A percentile compares a stretch with the other conserved stretches of the same genome.
These are phyloP conservation scores for Saprolegnia diclina DNA, from an alignment of 352 stramenopile genomes.

Conservation along the genomic window DNA sequence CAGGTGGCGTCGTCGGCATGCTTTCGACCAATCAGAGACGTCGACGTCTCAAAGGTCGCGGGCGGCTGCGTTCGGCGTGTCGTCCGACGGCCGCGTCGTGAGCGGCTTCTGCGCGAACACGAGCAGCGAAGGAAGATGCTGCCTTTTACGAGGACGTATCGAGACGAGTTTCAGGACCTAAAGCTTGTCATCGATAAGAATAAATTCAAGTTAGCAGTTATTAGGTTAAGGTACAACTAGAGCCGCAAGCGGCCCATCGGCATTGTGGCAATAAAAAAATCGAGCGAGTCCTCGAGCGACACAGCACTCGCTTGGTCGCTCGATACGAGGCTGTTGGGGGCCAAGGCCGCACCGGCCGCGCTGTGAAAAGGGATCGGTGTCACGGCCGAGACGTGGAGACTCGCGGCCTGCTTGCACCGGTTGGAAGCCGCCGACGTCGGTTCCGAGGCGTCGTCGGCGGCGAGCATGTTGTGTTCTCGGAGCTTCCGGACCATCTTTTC, in stretches of 20 bases:
- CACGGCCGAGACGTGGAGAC: slow-evolving; percentile 2
- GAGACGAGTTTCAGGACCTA: too few species aligned
- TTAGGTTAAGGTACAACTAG: neutral
- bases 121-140: neutral
- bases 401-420: slow-evolving; percentile 1
- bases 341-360: neutral
- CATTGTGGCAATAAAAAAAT: slow-evolving; percentile 9
- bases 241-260: slow-evolving; percentile 1
- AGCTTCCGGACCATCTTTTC: slow-evolving; percentile 47
- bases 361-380: neutral
- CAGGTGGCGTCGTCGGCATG: too few species aligned
- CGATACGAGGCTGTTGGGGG: neutral
- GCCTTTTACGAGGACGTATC: too few species aligned
- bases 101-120: neutral
- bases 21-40: too few species aligned
- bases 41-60: too few species aligned
- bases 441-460: neutral
- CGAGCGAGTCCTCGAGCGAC: slow-evolving; percentile 2
- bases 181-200: too few species aligned
- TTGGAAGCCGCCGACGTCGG: neutral
- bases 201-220: slow-evolving; percentile 8
- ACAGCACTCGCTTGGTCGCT: neutral
- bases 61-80: too few species aligned
- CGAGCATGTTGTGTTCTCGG: neutral
- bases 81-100: neutral